phyloP scores from a whole-genome alignment of 371 early-diverging fungal species.

The Mortierella sp. region DNA sequence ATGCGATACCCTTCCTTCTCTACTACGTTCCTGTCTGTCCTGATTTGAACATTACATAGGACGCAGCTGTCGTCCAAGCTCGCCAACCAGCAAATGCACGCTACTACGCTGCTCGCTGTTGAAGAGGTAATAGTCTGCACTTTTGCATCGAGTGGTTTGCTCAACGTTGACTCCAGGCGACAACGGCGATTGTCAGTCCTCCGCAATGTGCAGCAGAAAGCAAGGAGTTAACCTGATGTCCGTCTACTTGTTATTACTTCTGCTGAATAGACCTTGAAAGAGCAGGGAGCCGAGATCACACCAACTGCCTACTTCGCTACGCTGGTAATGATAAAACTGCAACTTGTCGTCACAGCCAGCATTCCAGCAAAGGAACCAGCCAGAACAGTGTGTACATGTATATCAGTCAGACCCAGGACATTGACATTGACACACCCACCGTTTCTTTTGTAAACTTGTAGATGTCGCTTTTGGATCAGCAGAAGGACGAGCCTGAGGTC shows the following conservation, averaged over 20 bases:
- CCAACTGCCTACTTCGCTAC: conserved; percentile 93
- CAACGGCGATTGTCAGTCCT: background rate
- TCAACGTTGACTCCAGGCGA: background rate
- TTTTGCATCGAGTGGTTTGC: background rate
- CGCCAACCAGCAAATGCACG: conserved; percentile 83
- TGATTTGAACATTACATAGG: conserved; percentile 31
- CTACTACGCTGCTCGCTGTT: conserved; percentile 86
- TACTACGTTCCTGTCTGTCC: background rate
- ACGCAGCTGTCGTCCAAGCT: conserved; percentile 83
- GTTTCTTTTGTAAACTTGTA: conserved; percentile 36
- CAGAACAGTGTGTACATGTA: background rate
- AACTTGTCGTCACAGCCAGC: background rate
- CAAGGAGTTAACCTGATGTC: background rate
- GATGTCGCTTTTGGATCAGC: conserved; percentile 81
- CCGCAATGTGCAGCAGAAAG: background rate
- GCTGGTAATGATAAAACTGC: conserved; percentile 66
- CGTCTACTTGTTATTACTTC: background rate
- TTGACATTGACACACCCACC: background rate
- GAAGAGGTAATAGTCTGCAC: conserved; percentile 74
- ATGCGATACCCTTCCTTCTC: background rate
- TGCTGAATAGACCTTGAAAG: conserved; percentile 75
- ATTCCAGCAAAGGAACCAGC: background rate
- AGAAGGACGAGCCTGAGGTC: conserved; percentile 66
- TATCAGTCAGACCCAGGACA: background rate
- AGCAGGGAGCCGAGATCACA: conserved; percentile 74